Evolutionary conservation across 2,329 filamentous ascomycete genomes (phyloP), one percentile per base, ranked within the genome.

Genomic region (Pseudogymnoascus sp.): DNA sequence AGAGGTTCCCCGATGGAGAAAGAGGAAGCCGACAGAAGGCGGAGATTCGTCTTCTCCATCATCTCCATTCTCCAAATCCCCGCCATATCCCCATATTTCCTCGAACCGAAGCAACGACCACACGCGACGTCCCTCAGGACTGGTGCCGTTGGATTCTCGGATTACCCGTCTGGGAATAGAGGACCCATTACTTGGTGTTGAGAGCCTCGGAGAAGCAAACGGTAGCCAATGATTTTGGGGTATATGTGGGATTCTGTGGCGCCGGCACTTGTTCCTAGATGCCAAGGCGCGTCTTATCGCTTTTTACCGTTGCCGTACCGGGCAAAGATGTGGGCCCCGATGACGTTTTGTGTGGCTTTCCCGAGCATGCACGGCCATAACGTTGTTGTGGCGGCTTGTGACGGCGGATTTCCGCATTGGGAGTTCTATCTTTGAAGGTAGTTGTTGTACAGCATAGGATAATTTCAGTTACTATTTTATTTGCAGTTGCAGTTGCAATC

Each of bases 211-310:
- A 15, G 9, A 31, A 5, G 13, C 7, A 31, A 47, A 31, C 44
- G 8, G 13, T 31, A 50, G 24, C 44, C 44, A 50, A 50, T 50
- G 13, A 31, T 5, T 4, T 4, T 4, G 44, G 44, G 31, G 13
- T 9, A 31, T 50, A 9, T 29, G 24, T 50, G 44, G 44, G 8
- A 8, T 31, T 3, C 26, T 9, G 26, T 29, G 24, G 24, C 5
- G 24, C 44, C 44, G 44, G 44, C 10, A 50, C 7, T 50, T 50
- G 44, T 50, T 50, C 44, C 44, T 50, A 29, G 44, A 50, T 50
- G 44, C 44, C 24, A 50, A 50, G 44, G 13, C 24, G 31, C 44
- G 13, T 31, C 44, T 50, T 11, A 50, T 50, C 24, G 44, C 21
- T 31, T 15, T 13, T 11, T 50, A 6, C 44, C 24, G 44, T 31